Conservation (phyloP, 805 yeast species). For the Lachancea quebecensis region DNA sequence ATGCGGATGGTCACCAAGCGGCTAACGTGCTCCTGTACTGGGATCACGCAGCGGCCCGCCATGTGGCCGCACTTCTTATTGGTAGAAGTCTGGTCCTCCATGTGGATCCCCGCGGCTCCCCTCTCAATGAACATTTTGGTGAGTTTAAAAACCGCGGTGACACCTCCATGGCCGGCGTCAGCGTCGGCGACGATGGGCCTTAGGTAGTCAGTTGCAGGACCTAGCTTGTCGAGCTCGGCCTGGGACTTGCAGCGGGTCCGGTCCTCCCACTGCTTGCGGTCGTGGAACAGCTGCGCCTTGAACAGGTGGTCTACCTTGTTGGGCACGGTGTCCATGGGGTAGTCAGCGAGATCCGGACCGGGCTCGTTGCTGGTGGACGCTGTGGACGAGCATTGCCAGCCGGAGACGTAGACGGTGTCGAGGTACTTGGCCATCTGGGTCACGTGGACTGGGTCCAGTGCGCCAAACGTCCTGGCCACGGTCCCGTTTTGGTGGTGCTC, state of each 20-base stretch:
- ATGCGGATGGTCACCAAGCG: conserved; percentile 91
- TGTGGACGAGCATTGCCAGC: conserved; percentile 98
- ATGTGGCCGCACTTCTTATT: conserved; percentile 98
- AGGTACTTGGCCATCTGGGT: conserved; percentile 95
- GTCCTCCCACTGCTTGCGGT: conserved; percentile 89
- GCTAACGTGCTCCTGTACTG: conserved; percentile 95
- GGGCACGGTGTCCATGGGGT: conserved; percentile 98
- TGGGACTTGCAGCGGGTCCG: conserved; percentile 52
- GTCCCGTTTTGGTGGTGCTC: conserved; percentile 50
- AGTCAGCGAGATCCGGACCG: conserved; percentile 96
- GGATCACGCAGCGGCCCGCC: conserved; percentile 98
- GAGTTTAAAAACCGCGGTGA: conserved; percentile 90
- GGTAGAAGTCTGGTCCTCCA: conserved; percentile 98
- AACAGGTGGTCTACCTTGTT: conserved; percentile 95
- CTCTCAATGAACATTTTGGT: conserved; percentile 94
- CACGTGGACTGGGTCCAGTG: conserved; percentile 91
- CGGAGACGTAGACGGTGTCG: conserved; percentile 89
- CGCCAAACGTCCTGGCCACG: conserved; percentile 87
- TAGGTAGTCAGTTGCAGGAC: conserved; percentile 75
- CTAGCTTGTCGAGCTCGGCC: conserved; percentile 57
- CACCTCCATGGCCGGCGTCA: conserved; percentile 98
- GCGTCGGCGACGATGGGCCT: conserved; percentile 97
- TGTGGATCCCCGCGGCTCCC: conserved; percentile 98
- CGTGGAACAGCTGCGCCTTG: conserved; percentile 96
- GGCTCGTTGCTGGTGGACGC: conserved; percentile 98